Percentiles rank a stretch among this genome's conserved stretches.
Conservation (phyloP, 1,139 yeast genomes). For the Suhomyces bolitotheri region DNA sequence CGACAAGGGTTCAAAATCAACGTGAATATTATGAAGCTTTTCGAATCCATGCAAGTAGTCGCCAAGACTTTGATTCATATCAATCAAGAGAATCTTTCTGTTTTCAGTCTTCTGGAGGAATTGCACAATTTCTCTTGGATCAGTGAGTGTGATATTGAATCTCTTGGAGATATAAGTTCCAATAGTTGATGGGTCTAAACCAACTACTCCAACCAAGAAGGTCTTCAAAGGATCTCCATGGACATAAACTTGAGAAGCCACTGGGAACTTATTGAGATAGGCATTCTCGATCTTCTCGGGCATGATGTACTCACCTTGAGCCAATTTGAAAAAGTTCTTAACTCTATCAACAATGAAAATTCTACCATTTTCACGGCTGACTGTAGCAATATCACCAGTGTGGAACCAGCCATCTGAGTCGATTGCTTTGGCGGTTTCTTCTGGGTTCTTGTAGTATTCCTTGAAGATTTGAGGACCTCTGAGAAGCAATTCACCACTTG, state of each 20-base stretch:
- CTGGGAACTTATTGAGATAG: slow-evolving; percentile 55
- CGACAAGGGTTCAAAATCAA: slow-evolving; percentile 67
- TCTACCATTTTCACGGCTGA: slow-evolving; percentile 45
- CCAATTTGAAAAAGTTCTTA: slow-evolving; percentile 75
- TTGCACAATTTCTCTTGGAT: slow-evolving; percentile 29
- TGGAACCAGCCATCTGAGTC: slow-evolving; percentile 55
- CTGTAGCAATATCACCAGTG: slow-evolving; percentile 72
- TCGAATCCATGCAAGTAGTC: slow-evolving; percentile 52
- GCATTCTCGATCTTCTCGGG: slow-evolving; percentile 75
- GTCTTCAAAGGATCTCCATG: slow-evolving; percentile 23
- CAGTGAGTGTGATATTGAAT: slow-evolving; percentile 11
- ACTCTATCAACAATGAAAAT: slow-evolving; percentile 69
- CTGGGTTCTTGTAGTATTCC: slow-evolving; percentile 40
- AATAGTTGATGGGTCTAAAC: slow-evolving; percentile 40
- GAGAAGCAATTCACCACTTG: slow-evolving; percentile 43
- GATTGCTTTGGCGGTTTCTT: slow-evolving; percentile 36
- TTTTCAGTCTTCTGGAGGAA: slow-evolving; percentile 31
- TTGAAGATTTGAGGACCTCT: slow-evolving; percentile 43
- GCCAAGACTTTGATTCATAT: slow-evolving; percentile 27
- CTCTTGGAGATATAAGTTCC: slow-evolving; percentile 14
- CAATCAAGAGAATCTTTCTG: slow-evolving; percentile 29
- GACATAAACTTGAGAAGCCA: slow-evolving; percentile 58
- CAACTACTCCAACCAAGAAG: slow-evolving; percentile 42
- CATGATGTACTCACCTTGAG: slow-evolving; percentile 81
- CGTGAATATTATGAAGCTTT: slow-evolving; percentile 58